Percentiles rank a stretch among this genome's conserved stretches.
Conservation (phyloP, 2,329 filamentous ascomycete genomes). For the Chaetothyriales sp. region DNA sequence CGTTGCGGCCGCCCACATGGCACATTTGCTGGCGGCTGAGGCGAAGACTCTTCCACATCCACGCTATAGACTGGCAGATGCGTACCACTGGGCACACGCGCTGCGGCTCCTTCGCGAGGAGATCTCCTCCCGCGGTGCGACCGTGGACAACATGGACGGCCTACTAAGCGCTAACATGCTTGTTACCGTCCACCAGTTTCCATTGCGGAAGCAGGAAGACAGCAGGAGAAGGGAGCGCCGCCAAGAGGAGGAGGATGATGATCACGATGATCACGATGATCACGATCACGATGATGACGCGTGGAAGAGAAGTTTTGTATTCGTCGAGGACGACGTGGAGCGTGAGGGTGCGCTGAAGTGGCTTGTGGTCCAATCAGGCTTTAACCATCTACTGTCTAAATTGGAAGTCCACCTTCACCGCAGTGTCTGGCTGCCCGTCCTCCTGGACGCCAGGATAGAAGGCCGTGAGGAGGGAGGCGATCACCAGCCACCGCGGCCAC, state of each 20-base stretch:
- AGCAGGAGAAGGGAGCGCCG: no score
- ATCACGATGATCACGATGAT: background rate
- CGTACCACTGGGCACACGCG: slow-evolving; percentile 27
- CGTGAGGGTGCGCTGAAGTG: slow-evolving; percentile 23
- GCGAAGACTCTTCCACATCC: slow-evolving; percentile 18
- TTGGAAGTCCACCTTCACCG: slow-evolving; percentile 18
- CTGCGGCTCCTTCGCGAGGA: slow-evolving; percentile 25
- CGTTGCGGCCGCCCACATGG: slow-evolving; percentile 22
- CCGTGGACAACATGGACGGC: slow-evolving; percentile 24
- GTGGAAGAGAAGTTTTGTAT: background rate
- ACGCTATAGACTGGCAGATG: slow-evolving; percentile 14
- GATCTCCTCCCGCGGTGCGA: slow-evolving; percentile 15
- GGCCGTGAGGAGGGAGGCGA: background rate
- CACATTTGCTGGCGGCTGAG: slow-evolving; percentile 17
- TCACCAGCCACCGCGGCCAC: background rate
- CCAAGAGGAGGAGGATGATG: no score
- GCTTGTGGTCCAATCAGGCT: slow-evolving; percentile 25
- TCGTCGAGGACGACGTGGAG: background rate
- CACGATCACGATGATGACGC: slow-evolving; percentile 2
- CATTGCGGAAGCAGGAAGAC: background rate
- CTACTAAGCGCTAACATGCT: slow-evolving; percentile 28
- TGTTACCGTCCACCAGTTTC: slow-evolving; percentile 25
- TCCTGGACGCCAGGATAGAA: slow-evolving; percentile 7
- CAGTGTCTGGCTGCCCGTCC: slow-evolving; percentile 25
- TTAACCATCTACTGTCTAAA: slow-evolving; percentile 22